Evolutionary conservation across 2,329 filamentous ascomycete genomes (phyloP).

Genomic region (Pezicula rhizophila): DNA sequence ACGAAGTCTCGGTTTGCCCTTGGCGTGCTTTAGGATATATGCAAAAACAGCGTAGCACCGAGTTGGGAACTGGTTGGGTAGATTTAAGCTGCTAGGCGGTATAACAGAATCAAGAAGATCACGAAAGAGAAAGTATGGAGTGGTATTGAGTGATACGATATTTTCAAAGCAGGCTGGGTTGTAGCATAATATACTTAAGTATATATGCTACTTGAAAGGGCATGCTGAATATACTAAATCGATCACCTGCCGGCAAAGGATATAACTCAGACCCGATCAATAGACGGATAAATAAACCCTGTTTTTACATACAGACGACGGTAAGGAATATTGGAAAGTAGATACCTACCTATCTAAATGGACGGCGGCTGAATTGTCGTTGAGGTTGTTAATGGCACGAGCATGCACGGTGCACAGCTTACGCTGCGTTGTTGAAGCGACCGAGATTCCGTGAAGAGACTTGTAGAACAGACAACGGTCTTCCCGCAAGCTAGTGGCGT

Average conservation of each 20-base stretch:
- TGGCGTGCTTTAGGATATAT: neutral
- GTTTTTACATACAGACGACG: conserved; percentile 7
- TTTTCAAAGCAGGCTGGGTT: conserved; percentile 3
- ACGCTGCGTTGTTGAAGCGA: neutral
- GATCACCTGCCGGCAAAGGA: conserved; percentile 22
- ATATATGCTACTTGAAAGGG: conserved; percentile 8
- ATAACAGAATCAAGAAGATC: conserved; percentile 1
- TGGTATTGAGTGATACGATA: conserved; percentile 2
- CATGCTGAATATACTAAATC: neutral
- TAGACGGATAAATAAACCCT: conserved; percentile 21
- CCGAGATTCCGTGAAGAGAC: neutral
- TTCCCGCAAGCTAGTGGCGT: conserved; percentile 10
- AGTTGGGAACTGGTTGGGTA: neutral
- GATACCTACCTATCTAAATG: conserved; percentile 7
- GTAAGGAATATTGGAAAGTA: conserved; percentile 9
- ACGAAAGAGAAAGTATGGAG: conserved; percentile 6
- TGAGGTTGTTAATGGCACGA: conserved; percentile 7
- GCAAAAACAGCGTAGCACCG: neutral
- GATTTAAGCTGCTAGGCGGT: neutral
- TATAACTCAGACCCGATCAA: conserved; percentile 20
- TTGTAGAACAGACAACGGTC: neutral
- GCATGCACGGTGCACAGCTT: neutral
- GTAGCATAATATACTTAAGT: conserved; percentile 12
- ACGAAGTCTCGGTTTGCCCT: neutral
- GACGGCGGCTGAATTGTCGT: conserved; percentile 21